phyloP scores from a whole-genome alignment of 306 rosid species.

The Leucaena leucocephala region DNA sequence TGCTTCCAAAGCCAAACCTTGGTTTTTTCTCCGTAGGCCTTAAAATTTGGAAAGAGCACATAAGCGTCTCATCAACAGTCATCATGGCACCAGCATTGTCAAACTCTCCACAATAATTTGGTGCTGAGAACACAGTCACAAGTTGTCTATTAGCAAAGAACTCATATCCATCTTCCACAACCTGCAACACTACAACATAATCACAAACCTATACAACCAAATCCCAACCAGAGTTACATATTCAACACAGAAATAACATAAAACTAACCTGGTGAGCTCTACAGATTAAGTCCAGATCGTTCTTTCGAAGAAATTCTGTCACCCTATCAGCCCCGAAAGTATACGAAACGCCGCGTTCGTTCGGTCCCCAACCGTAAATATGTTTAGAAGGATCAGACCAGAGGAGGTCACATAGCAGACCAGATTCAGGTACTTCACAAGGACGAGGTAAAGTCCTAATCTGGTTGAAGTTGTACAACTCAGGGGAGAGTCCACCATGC shows the following conservation, averaged over 20 bases:
- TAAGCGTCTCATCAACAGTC: slow-evolving; percentile 72
- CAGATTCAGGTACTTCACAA: slow-evolving; percentile 67
- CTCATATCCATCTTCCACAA: slow-evolving; percentile 92
- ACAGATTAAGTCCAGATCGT: slow-evolving; percentile 77
- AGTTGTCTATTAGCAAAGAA: slow-evolving; percentile 80
- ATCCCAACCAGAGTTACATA: slow-evolving; percentile 1
- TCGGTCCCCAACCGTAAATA: slow-evolving; percentile 70
- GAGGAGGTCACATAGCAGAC: slow-evolving; percentile 78
- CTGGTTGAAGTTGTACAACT: slow-evolving; percentile 56
- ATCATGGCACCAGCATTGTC: slow-evolving; percentile 94
- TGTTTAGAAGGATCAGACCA: slow-evolving; percentile 86
- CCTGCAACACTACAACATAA: slow-evolving; percentile 51
- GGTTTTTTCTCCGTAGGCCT: slow-evolving; percentile 70
- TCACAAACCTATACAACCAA: slow-evolving; percentile 23
- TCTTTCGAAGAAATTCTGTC: slow-evolving; percentile 60
- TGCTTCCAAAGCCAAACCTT: slow-evolving; percentile 58
- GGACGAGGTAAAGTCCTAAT: slow-evolving; percentile 65
- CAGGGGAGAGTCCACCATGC: slow-evolving; percentile 93
- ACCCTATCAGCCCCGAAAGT: slow-evolving; percentile 79
- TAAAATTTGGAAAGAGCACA: slow-evolving; percentile 80
- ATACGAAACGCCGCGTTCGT: slow-evolving; percentile 83
- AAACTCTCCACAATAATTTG: slow-evolving; percentile 92
- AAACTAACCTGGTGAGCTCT: slow-evolving; percentile 84
- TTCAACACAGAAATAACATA: slow-evolving; percentile 2
- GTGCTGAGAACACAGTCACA: slow-evolving; percentile 88